Conservation (phyloP, 1,139 yeast species). For the Spathaspora sp. region DNA sequence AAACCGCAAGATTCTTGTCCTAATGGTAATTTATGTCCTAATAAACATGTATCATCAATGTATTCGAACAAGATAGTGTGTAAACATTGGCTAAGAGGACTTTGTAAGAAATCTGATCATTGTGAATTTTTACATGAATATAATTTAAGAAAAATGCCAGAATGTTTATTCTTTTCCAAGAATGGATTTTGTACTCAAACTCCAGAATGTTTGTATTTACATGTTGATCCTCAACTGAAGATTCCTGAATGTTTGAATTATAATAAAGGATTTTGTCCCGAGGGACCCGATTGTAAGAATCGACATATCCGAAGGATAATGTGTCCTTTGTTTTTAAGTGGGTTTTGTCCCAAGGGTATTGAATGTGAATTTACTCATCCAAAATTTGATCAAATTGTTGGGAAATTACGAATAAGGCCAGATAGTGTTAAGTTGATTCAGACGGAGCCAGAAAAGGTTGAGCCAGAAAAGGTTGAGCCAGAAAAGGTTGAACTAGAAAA, state of each 20-base stretch:
- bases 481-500: too few relatives aligned
- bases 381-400: slow-evolving; percentile 45
- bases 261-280: slow-evolving; percentile 86
- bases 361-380: slow-evolving; percentile 64
- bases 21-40: slow-evolving; percentile 78
- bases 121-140: slow-evolving; percentile 97
- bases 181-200: slow-evolving; percentile 94
- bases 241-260: slow-evolving; percentile 86
- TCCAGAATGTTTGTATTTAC: slow-evolving; percentile 91
- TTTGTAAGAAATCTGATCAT: slow-evolving; percentile 94
- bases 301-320: slow-evolving; percentile 77
- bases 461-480: too few relatives aligned
- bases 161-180: slow-evolving; percentile 82
- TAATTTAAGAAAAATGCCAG: slow-evolving; percentile 94
- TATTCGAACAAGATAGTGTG: slow-evolving; percentile 85
- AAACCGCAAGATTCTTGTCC: slow-evolving; percentile 72
- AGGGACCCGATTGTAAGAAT: slow-evolving; percentile 83
- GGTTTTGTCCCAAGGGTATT: slow-evolving; percentile 85
- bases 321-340: slow-evolving; percentile 84
- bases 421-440: slow-evolving; percentile 27
- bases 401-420: slow-evolving; percentile 50
- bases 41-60: slow-evolving; percentile 82
- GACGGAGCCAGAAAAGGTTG: too few relatives aligned
- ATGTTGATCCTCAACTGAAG: slow-evolving; percentile 85
- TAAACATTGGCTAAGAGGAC: slow-evolving; percentile 96